Evolutionary conservation across 1,284 basidiomycete genomes (phyloP), one percentile per base, ranked within the genome.

Genomic region (Gomphus bonarii): DNA sequence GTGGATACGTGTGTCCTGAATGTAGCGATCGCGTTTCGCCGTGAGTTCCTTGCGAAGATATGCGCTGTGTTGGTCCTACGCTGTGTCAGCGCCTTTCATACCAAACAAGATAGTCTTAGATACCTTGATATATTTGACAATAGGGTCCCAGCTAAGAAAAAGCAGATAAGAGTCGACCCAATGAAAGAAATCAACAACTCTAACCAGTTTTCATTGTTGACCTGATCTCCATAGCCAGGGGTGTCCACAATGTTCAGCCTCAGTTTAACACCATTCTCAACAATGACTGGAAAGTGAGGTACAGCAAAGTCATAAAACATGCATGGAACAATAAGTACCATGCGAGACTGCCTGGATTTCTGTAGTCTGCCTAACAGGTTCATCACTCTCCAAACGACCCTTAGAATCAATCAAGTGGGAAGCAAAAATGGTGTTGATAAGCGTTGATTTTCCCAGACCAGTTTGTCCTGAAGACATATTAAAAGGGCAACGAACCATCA

Each of bases 21-120:
- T 99, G 77, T 95, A 92, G 60, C 93, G 88, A 78, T 99, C 97
- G 64, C 97, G 88, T 88, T 95, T 94, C 5, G 97, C 95, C 3
- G 97, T 99, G 61, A 99, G 80, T 76, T 99, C 95, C 75, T 99
- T 99, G 71, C 97, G 90, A 58, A 99, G 84, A 75, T 98, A 99
- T 49, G 94, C 92, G 67, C 91, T 95, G 77, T 99, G 95, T 72
- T 99, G 95, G 78, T 99, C 95, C 68, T 79, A 48, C 31, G 30
- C 3, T 25, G 20, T 18, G 25, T 50, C 38, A 46, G 48, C 28
- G 6, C 50, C 14, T 6, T 22, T 33, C 8, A 14, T 3, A 31
- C 5, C 28, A 16, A 48, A 48, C 14, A 30, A 30, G 8, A 48
- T 6, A 48, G 16, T 16, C 46, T 25, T 25, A 25, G 25, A 25